phyloP scores from a whole-genome alignment of 2,329 filamentous ascomycete genomes.

The Hirsutella rhossiliensis region DNA sequence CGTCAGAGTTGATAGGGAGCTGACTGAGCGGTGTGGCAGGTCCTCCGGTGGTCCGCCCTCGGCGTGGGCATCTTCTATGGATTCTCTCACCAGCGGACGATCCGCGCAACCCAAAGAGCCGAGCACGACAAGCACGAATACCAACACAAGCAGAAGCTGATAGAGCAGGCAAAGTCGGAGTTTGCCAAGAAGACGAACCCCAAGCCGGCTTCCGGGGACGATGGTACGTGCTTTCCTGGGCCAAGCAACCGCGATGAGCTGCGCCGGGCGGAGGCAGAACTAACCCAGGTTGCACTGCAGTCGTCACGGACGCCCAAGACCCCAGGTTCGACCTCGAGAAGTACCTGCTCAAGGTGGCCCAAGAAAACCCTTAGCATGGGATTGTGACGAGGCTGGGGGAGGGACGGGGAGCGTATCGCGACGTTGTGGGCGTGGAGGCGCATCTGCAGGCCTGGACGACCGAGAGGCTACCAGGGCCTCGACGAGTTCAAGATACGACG shows the following conservation, averaged over 20 bases:
- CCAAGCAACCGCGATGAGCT: neutral
- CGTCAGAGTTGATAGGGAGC: conserved; percentile 2
- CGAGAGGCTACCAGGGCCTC: conserved; percentile 1
- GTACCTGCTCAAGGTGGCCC: conserved; percentile 53
- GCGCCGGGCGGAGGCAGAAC: neutral
- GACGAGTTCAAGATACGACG: conserved; percentile 10
- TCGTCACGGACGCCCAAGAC: conserved; percentile 55
- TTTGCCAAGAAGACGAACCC: conserved; percentile 66
- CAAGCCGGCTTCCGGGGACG: conserved; percentile 18
- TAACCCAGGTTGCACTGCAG: conserved; percentile 12
- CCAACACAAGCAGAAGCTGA: conserved; percentile 81
- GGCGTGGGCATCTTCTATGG: conserved; percentile 89
- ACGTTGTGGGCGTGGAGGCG: neutral
- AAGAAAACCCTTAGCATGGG: conserved; percentile 34
- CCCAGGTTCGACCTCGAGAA: conserved; percentile 91
- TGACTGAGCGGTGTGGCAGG: conserved; percentile 42
- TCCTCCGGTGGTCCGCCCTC: conserved; percentile 93
- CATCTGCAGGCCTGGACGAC: conserved; percentile 1
- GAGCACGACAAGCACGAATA: conserved; percentile 70
- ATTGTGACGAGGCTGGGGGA: neutral
- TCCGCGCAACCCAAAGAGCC: conserved; percentile 59
- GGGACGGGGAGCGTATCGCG: neutral
- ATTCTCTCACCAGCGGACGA: conserved; percentile 79
- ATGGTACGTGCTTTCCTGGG: conserved; percentile 14
- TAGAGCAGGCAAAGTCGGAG: conserved; percentile 84